These are phyloP conservation scores for Myxozyma vanderwaltii DNA, from an alignment of 805 yeast species.

Conservation along the genomic window DNA sequence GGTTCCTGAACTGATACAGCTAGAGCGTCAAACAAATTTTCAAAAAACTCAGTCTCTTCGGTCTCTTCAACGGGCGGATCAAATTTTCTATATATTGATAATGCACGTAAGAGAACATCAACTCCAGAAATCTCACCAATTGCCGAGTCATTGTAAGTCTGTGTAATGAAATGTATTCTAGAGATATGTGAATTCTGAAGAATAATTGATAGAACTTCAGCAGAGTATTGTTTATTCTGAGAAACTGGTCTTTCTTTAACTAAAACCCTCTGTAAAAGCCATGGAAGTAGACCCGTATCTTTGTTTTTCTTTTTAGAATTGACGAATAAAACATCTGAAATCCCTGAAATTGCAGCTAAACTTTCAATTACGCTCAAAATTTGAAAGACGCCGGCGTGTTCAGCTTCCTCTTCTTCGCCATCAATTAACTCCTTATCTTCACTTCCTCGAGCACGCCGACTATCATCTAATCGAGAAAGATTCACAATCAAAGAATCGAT, in stretches of 20 bases:
- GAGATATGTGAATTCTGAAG: slow-evolving; percentile 22
- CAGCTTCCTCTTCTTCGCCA: slow-evolving; percentile 24
- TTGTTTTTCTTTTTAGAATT: background rate
- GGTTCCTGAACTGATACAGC: slow-evolving; percentile 27
- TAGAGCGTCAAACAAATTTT: slow-evolving; percentile 33
- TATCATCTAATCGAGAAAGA: slow-evolving; percentile 27
- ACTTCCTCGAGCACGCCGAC: slow-evolving; percentile 6
- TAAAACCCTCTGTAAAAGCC: slow-evolving; percentile 29
- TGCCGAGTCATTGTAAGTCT: background rate
- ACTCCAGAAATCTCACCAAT: slow-evolving; percentile 26
- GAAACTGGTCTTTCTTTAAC: slow-evolving; percentile 29
- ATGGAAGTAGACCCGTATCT: slow-evolving; percentile 30
- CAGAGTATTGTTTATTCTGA: slow-evolving; percentile 35
- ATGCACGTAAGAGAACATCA: slow-evolving; percentile 28
- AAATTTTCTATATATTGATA: slow-evolving; percentile 26
- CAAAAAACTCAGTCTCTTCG: slow-evolving; percentile 32
- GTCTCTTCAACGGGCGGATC: slow-evolving; percentile 30
- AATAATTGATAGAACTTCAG: slow-evolving; percentile 35
- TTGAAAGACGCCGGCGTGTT: slow-evolving; percentile 31
- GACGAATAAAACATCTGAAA: slow-evolving; percentile 21
- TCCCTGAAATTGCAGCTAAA: slow-evolving; percentile 13
- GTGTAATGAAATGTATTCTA: slow-evolving; percentile 7
- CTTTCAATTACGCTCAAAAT: slow-evolving; percentile 32
- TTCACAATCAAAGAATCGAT: slow-evolving; percentile 20
- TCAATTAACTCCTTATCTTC: slow-evolving; percentile 8